Evolutionary conservation across 371 early-diverging fungal genomes (phyloP).

Genomic region (Encephalitozoon hellem): DNA sequence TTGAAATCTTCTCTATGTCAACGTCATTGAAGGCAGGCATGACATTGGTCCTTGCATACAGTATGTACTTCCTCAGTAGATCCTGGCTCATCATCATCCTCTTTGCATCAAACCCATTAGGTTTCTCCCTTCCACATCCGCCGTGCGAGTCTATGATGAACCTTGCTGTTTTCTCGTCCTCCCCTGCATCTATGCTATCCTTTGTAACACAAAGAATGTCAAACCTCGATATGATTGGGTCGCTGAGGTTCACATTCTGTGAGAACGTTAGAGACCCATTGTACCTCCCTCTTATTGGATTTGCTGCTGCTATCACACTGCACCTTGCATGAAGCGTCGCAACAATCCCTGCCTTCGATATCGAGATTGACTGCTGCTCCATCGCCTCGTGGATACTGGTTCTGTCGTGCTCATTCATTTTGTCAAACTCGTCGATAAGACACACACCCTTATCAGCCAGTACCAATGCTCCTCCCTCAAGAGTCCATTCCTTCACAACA

Average conservation of each 20-base stretch:
- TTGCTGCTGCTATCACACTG: slow-evolving; percentile 89
- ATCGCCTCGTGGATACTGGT: slow-evolving; percentile 97
- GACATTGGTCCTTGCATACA: slow-evolving; percentile 80
- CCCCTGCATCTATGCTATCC: slow-evolving; percentile 75
- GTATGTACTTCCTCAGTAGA: slow-evolving; percentile 83
- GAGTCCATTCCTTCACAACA: slow-evolving; percentile 88
- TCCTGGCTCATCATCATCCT: slow-evolving; percentile 61
- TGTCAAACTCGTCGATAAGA: slow-evolving; percentile 97
- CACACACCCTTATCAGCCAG: slow-evolving; percentile 93
- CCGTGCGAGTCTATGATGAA: slow-evolving; percentile 80
- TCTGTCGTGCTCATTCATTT: slow-evolving; percentile 90
- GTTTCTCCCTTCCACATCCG: slow-evolving; percentile 44
- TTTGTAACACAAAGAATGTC: slow-evolving; percentile 95
- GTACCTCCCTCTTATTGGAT: slow-evolving; percentile 91
- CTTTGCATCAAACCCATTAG: slow-evolving; percentile 40
- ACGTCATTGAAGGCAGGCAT: slow-evolving; percentile 73
- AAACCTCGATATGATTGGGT: slow-evolving; percentile 95
- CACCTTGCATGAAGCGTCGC: slow-evolving; percentile 88
- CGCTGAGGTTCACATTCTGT: slow-evolving; percentile 94
- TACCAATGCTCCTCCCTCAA: slow-evolving; percentile 97
- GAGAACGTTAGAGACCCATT: slow-evolving; percentile 82
- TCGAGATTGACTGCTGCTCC: slow-evolving; percentile 96
- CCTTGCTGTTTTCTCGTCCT: slow-evolving; percentile 78
- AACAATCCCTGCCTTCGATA: slow-evolving; percentile 92
- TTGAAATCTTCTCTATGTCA: slow-evolving; percentile 73